phyloP scores from a whole-genome alignment of 192 early-diverging fungal species.

The Coemansia sp. region DNA sequence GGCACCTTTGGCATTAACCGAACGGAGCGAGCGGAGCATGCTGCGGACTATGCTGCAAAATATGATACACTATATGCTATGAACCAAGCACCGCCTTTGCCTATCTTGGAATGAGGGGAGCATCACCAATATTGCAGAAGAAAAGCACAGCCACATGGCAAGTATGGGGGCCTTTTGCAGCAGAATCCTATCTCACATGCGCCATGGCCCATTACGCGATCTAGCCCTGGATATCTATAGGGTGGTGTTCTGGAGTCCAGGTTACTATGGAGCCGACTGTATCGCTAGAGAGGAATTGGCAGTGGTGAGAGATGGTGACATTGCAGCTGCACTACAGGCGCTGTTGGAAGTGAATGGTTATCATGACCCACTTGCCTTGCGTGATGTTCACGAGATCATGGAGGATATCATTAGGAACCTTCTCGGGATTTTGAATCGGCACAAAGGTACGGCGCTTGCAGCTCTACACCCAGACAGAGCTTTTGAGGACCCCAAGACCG shows the following conservation, averaged over 20 bases:
- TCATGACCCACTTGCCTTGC: not conserved
- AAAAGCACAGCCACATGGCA: not conserved
- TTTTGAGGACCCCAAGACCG: not conserved
- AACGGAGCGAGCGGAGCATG: not conserved
- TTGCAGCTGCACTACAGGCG: not conserved
- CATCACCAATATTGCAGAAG: no score
- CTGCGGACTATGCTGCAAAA: not conserved
- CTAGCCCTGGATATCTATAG: not conserved
- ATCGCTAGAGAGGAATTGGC: not conserved
- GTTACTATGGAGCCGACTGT: not conserved
- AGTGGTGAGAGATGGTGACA: not conserved
- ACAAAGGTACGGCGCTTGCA: not conserved
- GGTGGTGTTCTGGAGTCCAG: not conserved
- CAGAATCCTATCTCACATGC: not conserved
- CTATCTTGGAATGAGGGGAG: not conserved
- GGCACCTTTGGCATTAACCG: constrained; percentile 7
- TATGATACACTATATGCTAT: no score
- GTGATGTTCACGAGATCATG: not conserved
- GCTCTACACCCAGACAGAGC: not conserved
- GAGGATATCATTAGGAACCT: not conserved
- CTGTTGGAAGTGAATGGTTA: no score
- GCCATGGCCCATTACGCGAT: not conserved
- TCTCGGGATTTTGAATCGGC: not conserved
- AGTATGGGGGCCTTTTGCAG: not conserved
- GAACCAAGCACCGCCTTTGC: no score